Percentiles rank a stretch among this genome's conserved stretches.
phyloP scores from a whole-genome alignment of 768 basidiomycete species.

The Gautieria morchelliformis region DNA sequence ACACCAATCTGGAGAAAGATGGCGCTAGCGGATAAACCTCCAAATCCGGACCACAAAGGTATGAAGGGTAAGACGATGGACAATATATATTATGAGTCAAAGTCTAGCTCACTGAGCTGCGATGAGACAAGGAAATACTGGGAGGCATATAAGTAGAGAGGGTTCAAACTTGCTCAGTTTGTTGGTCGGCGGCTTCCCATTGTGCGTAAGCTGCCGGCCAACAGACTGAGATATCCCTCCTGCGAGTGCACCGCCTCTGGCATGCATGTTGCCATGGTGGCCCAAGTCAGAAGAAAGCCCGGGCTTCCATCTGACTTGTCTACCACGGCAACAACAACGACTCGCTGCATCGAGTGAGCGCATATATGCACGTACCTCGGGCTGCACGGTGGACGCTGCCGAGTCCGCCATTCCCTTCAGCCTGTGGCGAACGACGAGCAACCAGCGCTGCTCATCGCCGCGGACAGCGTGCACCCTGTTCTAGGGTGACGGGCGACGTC shows the following conservation, averaged over 20 bases:
- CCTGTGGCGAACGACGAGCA: too few relatives aligned
- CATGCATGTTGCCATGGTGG: constrained; percentile 53
- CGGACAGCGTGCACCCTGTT: too few relatives aligned
- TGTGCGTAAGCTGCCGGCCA: constrained; percentile 75
- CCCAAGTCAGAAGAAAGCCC: constrained; percentile 43
- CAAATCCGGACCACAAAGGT: constrained; percentile 67
- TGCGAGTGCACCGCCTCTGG: constrained; percentile 61
- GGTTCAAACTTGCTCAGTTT: constrained; percentile 2
- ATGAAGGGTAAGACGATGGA: constrained; percentile 31
- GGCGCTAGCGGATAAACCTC: constrained; percentile 67
- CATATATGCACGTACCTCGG: too few relatives aligned
- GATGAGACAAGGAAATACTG: constrained; percentile 45
- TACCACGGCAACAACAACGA: too few relatives aligned
- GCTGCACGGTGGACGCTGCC: too few relatives aligned
- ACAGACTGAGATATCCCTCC: constrained; percentile 66
- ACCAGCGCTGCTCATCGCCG: too few relatives aligned
- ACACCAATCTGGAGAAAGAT: constrained; percentile 85
- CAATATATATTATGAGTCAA: neutral
- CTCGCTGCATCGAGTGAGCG: too few relatives aligned
- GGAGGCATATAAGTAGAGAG: constrained; percentile 5
- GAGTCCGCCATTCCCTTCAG: too few relatives aligned
- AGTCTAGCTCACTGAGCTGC: constrained; percentile 23
- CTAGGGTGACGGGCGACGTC: too few relatives aligned
- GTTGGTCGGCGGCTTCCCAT: constrained; percentile 21
- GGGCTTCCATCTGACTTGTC: too few relatives aligned